Evolutionary conservation across 1,284 basidiomycete genomes (phyloP).

Genomic region (Microbotryomycetes sp.): DNA sequence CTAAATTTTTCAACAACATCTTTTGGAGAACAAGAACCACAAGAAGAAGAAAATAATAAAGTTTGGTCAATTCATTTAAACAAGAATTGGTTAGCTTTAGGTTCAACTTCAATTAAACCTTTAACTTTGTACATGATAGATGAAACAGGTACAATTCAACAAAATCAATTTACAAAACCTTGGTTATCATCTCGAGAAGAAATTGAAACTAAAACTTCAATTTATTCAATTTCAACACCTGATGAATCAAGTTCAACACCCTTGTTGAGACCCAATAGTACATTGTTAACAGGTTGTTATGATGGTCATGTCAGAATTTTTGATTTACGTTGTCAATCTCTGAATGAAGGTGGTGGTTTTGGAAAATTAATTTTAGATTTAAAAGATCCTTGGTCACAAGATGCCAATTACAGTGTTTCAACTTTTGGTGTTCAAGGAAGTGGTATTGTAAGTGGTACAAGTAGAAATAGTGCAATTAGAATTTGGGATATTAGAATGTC

Average conservation of each 20-base stretch:
- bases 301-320: constrained; percentile 16
- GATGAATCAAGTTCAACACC: neutral
- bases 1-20: too few relatives aligned
- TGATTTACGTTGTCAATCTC: constrained; percentile 12
- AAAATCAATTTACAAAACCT: neutral
- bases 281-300: constrained; percentile 20
- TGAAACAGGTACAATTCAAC: neutral
- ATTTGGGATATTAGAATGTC: constrained; percentile 22
- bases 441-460: constrained; percentile 9
- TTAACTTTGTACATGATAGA: neutral
- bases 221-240: constrained; percentile 18
- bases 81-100: constrained; percentile 23
- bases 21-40: too few relatives aligned
- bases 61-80: too few relatives aligned
- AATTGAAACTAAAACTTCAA: constrained; percentile 5
- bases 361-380: constrained; percentile 9
- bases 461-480: constrained; percentile 17
- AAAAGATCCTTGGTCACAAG: constrained; percentile 24
- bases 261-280: constrained; percentile 7
- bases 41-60: too few relatives aligned
- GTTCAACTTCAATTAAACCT: neutral
- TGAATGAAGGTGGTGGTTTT: neutral
- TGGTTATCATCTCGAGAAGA: neutral
- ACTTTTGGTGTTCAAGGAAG: constrained; percentile 7
- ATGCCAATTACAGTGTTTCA: constrained; percentile 16